Evolutionary conservation across 495 filamentous ascomycete genomes (phyloP).

Genomic region (Neurospora sp.): DNA sequence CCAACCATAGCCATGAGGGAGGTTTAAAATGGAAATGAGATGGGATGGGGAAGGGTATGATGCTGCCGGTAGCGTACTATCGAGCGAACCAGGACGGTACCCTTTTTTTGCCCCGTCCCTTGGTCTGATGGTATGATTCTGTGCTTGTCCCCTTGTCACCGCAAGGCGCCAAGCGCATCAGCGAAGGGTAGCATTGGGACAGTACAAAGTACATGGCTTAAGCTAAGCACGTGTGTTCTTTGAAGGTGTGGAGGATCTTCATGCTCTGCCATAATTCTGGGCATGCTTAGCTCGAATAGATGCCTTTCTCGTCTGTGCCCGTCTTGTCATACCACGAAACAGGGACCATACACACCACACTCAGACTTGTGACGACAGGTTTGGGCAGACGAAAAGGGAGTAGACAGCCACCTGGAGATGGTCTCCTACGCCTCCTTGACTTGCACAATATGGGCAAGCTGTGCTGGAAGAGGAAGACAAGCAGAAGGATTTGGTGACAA

Average conservation of each 20-base stretch:
- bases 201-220: neutral
- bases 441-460: neutral
- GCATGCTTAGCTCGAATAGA: neutral
- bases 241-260: neutral
- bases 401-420: neutral
- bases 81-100: neutral
- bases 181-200: neutral
- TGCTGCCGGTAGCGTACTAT: neutral
- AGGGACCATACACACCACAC: neutral
- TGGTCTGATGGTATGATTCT: neutral
- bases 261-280: neutral
- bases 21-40: neutral
- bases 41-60: neutral
- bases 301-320: neutral
- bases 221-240: neutral
- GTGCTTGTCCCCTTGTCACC: neutral
- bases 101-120: neutral
- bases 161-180: neutral
- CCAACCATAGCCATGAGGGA: neutral
- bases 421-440: neutral
- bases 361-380: neutral
- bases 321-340: neutral
- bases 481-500: neutral
- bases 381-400: neutral
- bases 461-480: neutral